These are phyloP conservation scores for Tricholoma furcatifolium DNA, from an alignment of 768 basidiomycete species.

Conservation along the genomic window DNA sequence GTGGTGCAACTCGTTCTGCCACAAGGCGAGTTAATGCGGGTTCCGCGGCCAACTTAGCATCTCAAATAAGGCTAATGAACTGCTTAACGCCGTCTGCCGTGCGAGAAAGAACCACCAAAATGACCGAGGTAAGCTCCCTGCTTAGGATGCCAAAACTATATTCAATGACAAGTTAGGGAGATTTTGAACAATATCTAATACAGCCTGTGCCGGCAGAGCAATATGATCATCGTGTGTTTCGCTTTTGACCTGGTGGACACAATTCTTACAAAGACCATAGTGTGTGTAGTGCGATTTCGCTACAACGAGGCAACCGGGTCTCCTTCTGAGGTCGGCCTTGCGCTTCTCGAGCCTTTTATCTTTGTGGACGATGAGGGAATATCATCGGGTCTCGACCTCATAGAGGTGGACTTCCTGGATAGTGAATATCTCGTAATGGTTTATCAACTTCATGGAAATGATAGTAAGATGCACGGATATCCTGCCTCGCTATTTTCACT, in stretches of 20 bases:
- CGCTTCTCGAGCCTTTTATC: constrained; percentile 55
- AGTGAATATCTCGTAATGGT: constrained; percentile 66
- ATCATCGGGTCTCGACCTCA: constrained; percentile 43
- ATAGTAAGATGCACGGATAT: constrained; percentile 39
- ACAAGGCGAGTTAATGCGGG: constrained; percentile 32
- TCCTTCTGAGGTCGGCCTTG: constrained; percentile 45
- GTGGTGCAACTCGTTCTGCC: constrained; percentile 64
- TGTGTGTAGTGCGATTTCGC: constrained; percentile 55
- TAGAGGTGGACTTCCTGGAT: constrained; percentile 80
- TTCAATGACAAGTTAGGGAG: constrained; percentile 36
- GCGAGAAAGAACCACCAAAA: constrained; percentile 52
- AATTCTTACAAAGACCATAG: constrained; percentile 30
- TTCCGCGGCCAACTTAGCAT: constrained; percentile 23
- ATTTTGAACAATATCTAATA: constrained; percentile 52
- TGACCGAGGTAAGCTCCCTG: constrained; percentile 47
- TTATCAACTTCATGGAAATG: constrained; percentile 46
- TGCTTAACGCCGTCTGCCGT: constrained; percentile 33
- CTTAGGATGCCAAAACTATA: constrained; percentile 23
- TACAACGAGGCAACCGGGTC: constrained; percentile 39
- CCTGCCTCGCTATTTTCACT: constrained; percentile 27
- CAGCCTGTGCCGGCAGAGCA: constrained; percentile 41
- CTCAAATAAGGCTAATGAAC: constrained; percentile 27
- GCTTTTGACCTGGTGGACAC: constrained; percentile 7
- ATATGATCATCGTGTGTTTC: constrained; percentile 45
- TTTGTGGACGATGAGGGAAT: constrained; percentile 37